These are phyloP conservation scores for Globisporangium okanoganense DNA, from an alignment of 352 stramenopile species.

Conservation along the genomic window DNA sequence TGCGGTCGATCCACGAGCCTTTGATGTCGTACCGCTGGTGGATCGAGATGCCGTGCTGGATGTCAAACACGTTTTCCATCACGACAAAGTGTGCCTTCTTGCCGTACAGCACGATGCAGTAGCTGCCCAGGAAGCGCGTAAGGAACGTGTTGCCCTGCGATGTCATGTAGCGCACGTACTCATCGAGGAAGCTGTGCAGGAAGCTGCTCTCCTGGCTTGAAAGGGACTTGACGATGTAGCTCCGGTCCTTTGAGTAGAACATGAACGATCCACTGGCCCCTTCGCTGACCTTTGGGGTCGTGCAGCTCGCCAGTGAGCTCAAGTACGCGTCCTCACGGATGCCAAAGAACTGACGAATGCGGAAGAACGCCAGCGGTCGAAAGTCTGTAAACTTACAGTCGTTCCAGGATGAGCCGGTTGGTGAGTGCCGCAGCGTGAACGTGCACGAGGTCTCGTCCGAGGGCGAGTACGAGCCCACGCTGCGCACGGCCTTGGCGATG, in stretches of 20 bases:
- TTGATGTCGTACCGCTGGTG: conserved; percentile 89
- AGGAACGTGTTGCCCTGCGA: conserved; percentile 60
- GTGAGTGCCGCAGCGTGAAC: conserved; percentile 41
- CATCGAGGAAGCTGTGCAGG: conserved; percentile 60
- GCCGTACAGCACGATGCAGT: conserved; percentile 78
- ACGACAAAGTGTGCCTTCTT: conserved; percentile 77
- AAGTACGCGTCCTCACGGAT: conserved; percentile 57
- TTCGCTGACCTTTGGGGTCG: conserved; percentile 75
- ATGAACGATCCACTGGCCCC: conserved; percentile 54
- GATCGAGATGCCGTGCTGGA: conserved; percentile 65
- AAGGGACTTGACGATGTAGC: conserved; percentile 18
- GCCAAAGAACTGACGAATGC: conserved; percentile 46
- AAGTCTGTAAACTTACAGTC: conserved; percentile 70
- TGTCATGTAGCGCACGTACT: conserved; percentile 60
- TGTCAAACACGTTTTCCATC: conserved; percentile 89
- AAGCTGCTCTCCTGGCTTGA: conserved; percentile 52
- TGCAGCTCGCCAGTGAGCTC: conserved; percentile 51
- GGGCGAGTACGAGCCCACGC: conserved; percentile 9
- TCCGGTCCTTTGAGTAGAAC: conserved; percentile 3
- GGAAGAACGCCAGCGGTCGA: conserved; percentile 40
- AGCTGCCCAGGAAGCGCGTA: conserved; percentile 79
- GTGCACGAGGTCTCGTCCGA: conserved; percentile 15
- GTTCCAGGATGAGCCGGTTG: conserved; percentile 30
- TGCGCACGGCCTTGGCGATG: conserved; percentile 54
- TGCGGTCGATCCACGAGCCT: conserved; percentile 79